These are phyloP conservation scores for Camellia lanceoleosa DNA, from an alignment of 148 eudicot species.

Conservation along the genomic window DNA sequence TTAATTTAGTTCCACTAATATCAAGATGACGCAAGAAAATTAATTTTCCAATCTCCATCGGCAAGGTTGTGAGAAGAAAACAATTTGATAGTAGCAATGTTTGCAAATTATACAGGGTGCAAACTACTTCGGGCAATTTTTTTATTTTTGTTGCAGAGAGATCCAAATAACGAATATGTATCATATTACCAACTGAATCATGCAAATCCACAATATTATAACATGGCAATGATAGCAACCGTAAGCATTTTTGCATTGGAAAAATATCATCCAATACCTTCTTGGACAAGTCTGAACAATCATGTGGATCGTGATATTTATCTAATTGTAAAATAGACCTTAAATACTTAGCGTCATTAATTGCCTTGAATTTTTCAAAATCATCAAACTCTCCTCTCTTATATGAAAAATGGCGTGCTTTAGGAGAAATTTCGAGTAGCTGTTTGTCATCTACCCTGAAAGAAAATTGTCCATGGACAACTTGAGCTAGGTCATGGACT, in stretches of 20 bases:
- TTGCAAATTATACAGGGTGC: not conserved
- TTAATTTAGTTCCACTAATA: not conserved
- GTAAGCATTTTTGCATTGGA: not conserved
- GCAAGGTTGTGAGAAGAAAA: not conserved
- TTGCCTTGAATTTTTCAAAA: not conserved
- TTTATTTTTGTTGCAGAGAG: not conserved
- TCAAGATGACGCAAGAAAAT: not conserved
- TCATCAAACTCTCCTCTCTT: not conserved
- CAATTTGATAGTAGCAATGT: not conserved
- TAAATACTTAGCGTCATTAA: not conserved
- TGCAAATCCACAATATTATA: not conserved
- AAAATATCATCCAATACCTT: not conserved
- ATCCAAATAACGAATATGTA: not conserved
- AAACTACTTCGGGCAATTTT: not conserved
- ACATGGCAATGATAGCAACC: not conserved
- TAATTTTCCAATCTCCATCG: not conserved
- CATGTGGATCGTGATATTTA: not conserved
- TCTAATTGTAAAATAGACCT: slow-evolving; percentile 9
- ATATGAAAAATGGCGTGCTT: slow-evolving; percentile 10
- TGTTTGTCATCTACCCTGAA: not conserved
- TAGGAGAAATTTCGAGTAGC: not conserved
- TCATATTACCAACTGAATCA: not conserved
- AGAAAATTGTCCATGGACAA: not conserved
- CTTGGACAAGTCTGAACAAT: too few species aligned
- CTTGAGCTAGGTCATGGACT: not conserved